Evolutionary conservation across 306 rosid species (phyloP), one percentile per base, ranked within the genome.

Genomic region (Cucumis cinereus): DNA sequence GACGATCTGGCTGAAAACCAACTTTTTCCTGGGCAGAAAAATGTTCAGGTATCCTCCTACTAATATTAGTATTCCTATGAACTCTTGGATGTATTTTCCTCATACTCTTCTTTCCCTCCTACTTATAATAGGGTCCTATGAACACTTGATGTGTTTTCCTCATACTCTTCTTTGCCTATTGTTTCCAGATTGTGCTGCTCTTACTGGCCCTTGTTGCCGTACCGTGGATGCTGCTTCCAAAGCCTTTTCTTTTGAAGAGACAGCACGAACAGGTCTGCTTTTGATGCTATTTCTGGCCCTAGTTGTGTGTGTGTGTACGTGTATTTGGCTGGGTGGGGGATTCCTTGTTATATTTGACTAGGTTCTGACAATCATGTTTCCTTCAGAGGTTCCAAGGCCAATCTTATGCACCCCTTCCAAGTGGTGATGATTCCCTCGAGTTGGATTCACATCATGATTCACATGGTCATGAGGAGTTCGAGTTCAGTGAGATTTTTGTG

Each of bases 181-280:
- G 4, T 50, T 80, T 59, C 83, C 88, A 95, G 99, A 78, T 92
- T 75, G 87, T 70, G 63, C 92, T 95, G 43, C 83, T 95, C 76
- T 81, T 89, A 72, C 90, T 88, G 83, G 98, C 99, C 59, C 26
- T 89, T 77, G 86, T 95, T 45, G 77, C 98, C 69, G 99, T 95
- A 45, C 99, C 99, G 78, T 95, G 99, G 99, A 95, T 95, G 99
- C 92, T 95, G 62, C 71, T 95, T 72, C 99, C 99, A 47, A 95
- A 95, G 84, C 99, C 99, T 73, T 91, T 95, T 81, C 87, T 95
- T 63, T 84, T 95, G 91, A 95, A 90, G 93, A 92, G 77, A 82
- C 99, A 95, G 80, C 89, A 90, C 49, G 80, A 92, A 86, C 88
- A 82, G 68, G 99, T 95, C 87, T 79, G 86, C 77, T 82, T 68